phyloP scores from a whole-genome alignment of 148 eudicot species.

The Cornus suecica region DNA sequence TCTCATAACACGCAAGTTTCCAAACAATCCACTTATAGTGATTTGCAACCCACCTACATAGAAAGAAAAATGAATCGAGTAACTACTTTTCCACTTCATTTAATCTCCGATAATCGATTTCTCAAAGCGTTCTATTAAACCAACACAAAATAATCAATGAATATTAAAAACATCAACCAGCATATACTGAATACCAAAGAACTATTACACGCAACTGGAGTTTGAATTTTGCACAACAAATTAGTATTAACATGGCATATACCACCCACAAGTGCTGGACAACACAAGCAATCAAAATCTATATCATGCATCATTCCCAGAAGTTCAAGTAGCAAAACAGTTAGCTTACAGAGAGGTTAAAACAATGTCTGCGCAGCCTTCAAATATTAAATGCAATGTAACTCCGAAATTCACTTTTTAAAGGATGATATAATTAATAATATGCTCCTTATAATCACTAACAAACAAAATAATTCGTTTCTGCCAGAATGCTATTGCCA shows the following conservation, averaged over 20 bases:
- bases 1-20: constrained; percentile 94
- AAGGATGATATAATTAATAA: not conserved
- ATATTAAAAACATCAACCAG: not conserved
- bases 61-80: constrained; percentile 1
- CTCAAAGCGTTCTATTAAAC: not conserved
- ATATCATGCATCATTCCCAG: not conserved
- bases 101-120: not conserved
- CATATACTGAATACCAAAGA: not conserved
- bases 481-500: not conserved
- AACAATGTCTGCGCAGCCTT: not conserved
- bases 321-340: not conserved
- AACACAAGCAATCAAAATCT: not conserved
- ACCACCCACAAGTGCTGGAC: not conserved
- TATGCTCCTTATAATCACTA: not conserved
- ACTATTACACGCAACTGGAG: not conserved
- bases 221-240: not conserved
- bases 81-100: not conserved
- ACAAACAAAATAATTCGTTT: not conserved
- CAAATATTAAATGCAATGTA: not conserved
- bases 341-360: not conserved
- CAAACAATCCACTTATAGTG: constrained; percentile 98
- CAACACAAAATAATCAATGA: not conserved
- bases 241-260: not conserved
- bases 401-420: not conserved
- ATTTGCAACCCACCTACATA: constrained; percentile 83